Percentiles rank a stretch among this genome's conserved stretches.
Conservation (phyloP, 805 yeast genomes). For the Yamadazyma takamatsuzukensis region DNA sequence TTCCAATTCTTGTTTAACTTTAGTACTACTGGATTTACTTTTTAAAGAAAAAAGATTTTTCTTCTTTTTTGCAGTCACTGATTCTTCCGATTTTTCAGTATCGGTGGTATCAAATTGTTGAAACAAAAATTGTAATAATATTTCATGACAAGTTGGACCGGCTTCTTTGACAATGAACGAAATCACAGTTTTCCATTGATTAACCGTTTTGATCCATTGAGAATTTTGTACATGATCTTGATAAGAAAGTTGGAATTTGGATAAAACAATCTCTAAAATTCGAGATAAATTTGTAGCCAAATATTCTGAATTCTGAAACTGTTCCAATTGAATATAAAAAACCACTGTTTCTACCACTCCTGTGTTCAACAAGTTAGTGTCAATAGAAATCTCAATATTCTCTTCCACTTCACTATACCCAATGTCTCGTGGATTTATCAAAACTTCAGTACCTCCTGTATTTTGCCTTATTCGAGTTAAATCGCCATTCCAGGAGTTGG, state of each 20-base stretch:
- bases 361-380: slow-evolving; percentile 21
- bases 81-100: background rate
- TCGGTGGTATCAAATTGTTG: slow-evolving; percentile 19
- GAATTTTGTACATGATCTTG: slow-evolving; percentile 27
- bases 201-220: slow-evolving; percentile 27
- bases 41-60: slow-evolving; percentile 6
- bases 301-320: slow-evolving; percentile 36
- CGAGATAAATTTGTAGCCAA: slow-evolving; percentile 22
- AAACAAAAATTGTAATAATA: slow-evolving; percentile 27
- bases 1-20: slow-evolving; percentile 15
- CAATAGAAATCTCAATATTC: slow-evolving; percentile 17
- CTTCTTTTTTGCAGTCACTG: slow-evolving; percentile 6
- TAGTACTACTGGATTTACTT: slow-evolving; percentile 13
- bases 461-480: slow-evolving; percentile 12
- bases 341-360: slow-evolving; percentile 32
- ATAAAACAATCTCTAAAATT: slow-evolving; percentile 28
- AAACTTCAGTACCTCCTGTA: background rate
- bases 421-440: too few species aligned
- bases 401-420: slow-evolving; percentile 24
- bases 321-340: slow-evolving; percentile 37
- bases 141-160: slow-evolving; percentile 37
- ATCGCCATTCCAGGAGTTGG: slow-evolving; percentile 26
- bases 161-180: slow-evolving; percentile 32
- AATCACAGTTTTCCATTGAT: slow-evolving; percentile 26
- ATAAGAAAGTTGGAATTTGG: slow-evolving; percentile 22